Evolutionary conservation across 2,329 filamentous ascomycete species (phyloP).

Genomic region (Colletotrichum euphorbiae): DNA sequence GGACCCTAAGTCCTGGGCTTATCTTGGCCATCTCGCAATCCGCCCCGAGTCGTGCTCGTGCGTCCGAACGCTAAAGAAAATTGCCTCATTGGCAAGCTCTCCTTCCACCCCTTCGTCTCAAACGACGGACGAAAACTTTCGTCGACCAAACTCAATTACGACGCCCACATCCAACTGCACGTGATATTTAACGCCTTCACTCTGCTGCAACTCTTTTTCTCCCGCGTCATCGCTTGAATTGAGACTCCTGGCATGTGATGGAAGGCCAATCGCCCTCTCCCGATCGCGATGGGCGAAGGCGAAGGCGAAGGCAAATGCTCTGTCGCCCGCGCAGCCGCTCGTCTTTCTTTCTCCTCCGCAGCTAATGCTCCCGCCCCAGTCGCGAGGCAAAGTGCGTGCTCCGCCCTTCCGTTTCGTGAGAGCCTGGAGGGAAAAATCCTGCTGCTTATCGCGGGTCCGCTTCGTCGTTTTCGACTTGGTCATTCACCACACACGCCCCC

Average conservation of each 20-base stretch:
- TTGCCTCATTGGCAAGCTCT: not conserved
- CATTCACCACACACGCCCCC: not conserved
- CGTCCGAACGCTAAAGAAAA: constrained; percentile 9
- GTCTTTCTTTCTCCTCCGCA: not conserved
- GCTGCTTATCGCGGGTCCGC: constrained; percentile 20
- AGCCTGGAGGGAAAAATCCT: constrained; percentile 2
- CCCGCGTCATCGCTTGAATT: too few relatives aligned
- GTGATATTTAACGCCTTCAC: too few relatives aligned
- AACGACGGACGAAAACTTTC: not conserved
- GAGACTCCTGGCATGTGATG: too few relatives aligned
- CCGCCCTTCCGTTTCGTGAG: constrained; percentile 5
- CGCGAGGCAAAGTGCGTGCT: not conserved
- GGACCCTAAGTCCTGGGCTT: constrained; percentile 5
- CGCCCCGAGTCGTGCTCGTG: constrained; percentile 9
- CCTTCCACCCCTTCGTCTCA: not conserved
- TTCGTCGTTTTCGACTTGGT: not conserved
- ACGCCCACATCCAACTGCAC: too few relatives aligned
- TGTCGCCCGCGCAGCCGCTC: not conserved
- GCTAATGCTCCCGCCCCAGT: not conserved
- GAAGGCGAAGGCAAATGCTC: too few relatives aligned
- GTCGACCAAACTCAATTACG: too few relatives aligned
- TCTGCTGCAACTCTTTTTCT: too few relatives aligned
- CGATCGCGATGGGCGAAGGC: too few relatives aligned
- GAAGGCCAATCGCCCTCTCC: too few relatives aligned
- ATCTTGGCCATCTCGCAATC: not conserved